Evolutionary conservation across 2,329 filamentous ascomycete genomes (phyloP).

Genomic region (Sporothrix schenckii): DNA sequence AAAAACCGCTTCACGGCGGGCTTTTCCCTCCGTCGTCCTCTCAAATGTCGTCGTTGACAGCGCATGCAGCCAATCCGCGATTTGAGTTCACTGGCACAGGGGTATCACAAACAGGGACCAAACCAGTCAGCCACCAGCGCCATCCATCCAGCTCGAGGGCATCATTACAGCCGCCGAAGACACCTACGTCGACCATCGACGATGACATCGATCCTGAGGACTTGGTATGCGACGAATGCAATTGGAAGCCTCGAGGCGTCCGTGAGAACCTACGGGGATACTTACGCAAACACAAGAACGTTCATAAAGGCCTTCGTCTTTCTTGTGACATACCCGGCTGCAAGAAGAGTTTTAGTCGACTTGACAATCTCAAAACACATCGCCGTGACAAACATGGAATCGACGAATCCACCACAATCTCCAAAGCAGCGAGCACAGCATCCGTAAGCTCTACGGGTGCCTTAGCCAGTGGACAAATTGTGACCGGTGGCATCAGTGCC

Average conservation of each 20-base stretch:
- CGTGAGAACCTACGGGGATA: slow-evolving; percentile 41
- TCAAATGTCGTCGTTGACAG: not conserved
- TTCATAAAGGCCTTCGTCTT: slow-evolving; percentile 40
- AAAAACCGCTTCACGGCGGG: not conserved
- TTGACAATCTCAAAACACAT: slow-evolving; percentile 43
- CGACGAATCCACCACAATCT: slow-evolving; percentile 32
- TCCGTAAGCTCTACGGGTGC: not conserved
- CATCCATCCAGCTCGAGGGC: slow-evolving; percentile 30
- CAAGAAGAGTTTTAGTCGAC: slow-evolving; percentile 40
- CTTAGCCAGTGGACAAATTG: not conserved
- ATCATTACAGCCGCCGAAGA: slow-evolving; percentile 9
- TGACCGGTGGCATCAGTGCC: not conserved
- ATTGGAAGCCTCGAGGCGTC: slow-evolving; percentile 41
- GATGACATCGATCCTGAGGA: slow-evolving; percentile 37
- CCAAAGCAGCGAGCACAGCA: slow-evolving; percentile 17
- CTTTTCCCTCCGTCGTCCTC: not conserved
- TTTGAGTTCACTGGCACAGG: not conserved
- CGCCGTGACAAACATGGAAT: slow-evolving; percentile 42
- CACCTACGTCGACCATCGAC: slow-evolving; percentile 19
- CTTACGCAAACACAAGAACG: slow-evolving; percentile 43
- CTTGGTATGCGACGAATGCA: slow-evolving; percentile 40
- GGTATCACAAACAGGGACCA: not conserved
- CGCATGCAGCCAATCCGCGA: not conserved
- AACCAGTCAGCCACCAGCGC: slow-evolving; percentile 28
- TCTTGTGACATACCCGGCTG: slow-evolving; percentile 40